Percentiles rank a stretch among this genome's conserved stretches.
Conservation (phyloP, 768 basidiomycete genomes). For the Lentinus tigrinus region DNA sequence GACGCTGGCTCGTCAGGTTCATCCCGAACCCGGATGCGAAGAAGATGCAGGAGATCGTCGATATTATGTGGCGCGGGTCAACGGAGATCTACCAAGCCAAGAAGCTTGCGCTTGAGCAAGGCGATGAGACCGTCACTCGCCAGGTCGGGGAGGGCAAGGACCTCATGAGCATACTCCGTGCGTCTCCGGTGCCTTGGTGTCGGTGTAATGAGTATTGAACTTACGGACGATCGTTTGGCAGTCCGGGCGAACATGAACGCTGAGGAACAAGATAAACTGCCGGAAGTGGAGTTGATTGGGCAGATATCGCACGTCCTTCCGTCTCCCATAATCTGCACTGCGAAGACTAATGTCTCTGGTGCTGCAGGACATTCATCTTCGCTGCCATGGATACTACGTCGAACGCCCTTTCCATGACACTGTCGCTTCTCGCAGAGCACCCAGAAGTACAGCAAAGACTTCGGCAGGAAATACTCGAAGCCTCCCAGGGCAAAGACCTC, state of each 20-base stretch:
- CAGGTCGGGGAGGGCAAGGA: conserved; percentile 39
- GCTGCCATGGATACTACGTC: conserved; percentile 29
- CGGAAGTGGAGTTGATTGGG: conserved; percentile 33
- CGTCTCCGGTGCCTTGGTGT: conserved; percentile 12
- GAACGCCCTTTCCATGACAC: conserved; percentile 14
- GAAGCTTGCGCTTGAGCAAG: conserved; percentile 27
- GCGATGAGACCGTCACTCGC: conserved; percentile 26
- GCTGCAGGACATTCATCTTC: conserved; percentile 15
- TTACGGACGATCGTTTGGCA: too few species aligned
- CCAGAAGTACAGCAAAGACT: conserved; percentile 34
- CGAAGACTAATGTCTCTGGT: not conserved
- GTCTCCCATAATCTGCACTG: not conserved
- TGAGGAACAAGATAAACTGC: not conserved
- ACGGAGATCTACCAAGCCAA: conserved; percentile 39
- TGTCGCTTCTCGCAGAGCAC: conserved; percentile 26
- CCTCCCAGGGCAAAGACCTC: conserved; percentile 14
- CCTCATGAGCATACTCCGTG: conserved; percentile 49
- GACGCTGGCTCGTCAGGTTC: conserved; percentile 42
- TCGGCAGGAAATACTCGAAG: conserved; percentile 20
- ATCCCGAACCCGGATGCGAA: conserved; percentile 39
- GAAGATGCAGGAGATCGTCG: conserved; percentile 43
- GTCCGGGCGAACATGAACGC: conserved; percentile 26
- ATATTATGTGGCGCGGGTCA: conserved; percentile 45
- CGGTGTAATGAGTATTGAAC: too few species aligned
- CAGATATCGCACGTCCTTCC: conserved; percentile 28